phyloP scores from a whole-genome alignment of 306 rosid genomes.

The Lablab purpureus region DNA sequence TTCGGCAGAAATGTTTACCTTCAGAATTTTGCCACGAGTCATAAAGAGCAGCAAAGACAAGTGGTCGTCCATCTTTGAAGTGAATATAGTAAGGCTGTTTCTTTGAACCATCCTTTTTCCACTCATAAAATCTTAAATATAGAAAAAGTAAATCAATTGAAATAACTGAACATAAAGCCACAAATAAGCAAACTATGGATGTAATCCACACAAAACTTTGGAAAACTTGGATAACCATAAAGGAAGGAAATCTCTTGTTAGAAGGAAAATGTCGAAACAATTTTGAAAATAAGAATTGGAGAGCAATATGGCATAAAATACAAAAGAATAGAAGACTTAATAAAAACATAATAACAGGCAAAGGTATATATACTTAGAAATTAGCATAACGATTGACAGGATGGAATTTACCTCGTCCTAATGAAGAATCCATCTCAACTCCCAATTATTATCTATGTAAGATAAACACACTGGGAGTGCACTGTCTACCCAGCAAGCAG shows the following conservation, averaged over 20 bases:
- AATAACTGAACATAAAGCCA: conserved; percentile 33
- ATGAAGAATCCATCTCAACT: conserved; percentile 38
- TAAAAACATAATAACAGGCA: conserved; percentile 26
- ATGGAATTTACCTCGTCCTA: conserved; percentile 15
- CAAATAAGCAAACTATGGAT: conserved; percentile 4
- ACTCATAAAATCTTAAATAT: conserved; percentile 78
- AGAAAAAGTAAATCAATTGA: conserved; percentile 23
- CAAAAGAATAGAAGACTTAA: background rate
- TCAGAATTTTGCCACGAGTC: conserved; percentile 84
- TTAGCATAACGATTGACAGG: background rate
- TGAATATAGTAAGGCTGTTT: conserved; percentile 93
- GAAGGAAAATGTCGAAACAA: conserved; percentile 21
- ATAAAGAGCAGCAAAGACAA: conserved; percentile 88
- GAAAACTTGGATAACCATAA: conserved; percentile 10
- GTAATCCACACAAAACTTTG: background rate
- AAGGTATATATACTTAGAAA: conserved; percentile 21
- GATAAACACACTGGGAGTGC: conserved; percentile 14
- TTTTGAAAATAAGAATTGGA: conserved; percentile 20
- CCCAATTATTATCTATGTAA: background rate
- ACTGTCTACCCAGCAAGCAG: conserved; percentile 19
- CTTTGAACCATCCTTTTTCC: conserved; percentile 91
- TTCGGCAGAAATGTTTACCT: conserved; percentile 56
- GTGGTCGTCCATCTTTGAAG: conserved; percentile 86
- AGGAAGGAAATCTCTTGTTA: conserved; percentile 12
- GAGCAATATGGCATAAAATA: conserved; percentile 10